Conservation (phyloP, 116 monocot genomes). For the Iris pallida region DNA sequence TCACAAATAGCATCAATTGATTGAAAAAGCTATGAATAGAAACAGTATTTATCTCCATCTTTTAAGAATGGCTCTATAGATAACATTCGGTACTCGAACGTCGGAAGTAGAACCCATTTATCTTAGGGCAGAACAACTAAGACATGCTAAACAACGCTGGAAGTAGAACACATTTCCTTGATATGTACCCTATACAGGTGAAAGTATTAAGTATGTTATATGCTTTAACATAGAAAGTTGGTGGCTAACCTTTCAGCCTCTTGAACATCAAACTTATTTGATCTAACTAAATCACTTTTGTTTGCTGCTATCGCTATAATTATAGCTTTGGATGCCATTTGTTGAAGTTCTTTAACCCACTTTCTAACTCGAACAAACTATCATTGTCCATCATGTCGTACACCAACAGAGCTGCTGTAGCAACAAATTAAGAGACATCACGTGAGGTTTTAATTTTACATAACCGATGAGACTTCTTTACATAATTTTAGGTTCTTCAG, state of each 20-base stretch:
- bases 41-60: too few species aligned
- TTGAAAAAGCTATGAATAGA: too few species aligned
- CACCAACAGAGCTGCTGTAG: conserved; percentile 51
- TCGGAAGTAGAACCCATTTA: too few species aligned
- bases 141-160: too few species aligned
- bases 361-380: conserved; percentile 47
- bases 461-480: neutral
- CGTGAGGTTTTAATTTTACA: neutral
- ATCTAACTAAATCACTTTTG: conserved; percentile 49
- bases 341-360: conserved; percentile 57
- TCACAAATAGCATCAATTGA: too few species aligned
- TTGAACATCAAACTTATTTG: conserved; percentile 44
- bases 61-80: too few species aligned
- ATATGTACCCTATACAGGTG: too few species aligned
- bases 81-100: too few species aligned
- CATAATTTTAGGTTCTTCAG: neutral
- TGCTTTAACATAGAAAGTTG: too few species aligned
- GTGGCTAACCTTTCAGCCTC: conserved; percentile 36
- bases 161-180: too few species aligned
- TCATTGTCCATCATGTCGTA: conserved; percentile 45
- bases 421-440: neutral
- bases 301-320: conserved; percentile 48
- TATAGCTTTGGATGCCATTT: conserved; percentile 41
- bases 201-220: too few species aligned
- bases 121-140: too few species aligned